Evolutionary conservation across 2,329 filamentous ascomycete genomes (phyloP), one percentile per base, ranked within the genome.

Genomic region (Cylindrodendrum hubeiense): DNA sequence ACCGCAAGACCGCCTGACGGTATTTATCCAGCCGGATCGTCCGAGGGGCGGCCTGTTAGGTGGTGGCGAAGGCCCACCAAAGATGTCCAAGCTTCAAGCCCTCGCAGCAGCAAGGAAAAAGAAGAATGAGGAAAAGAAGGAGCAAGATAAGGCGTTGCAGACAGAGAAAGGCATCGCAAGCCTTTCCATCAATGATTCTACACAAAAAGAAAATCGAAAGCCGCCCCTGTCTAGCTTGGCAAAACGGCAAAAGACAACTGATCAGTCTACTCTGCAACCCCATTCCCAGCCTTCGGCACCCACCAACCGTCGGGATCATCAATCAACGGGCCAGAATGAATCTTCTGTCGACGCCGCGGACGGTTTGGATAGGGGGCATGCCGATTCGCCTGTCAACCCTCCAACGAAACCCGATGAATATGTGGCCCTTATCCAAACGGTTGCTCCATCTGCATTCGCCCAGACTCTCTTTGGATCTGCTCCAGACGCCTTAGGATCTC

Each of bases 51-150:
- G 94, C 2, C 84, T 99, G 0, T 80, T 97, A 3, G 97, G 96
- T 30, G 97, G 96, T 34, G 86, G 89, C 2, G 86, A 88, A 51
- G 81, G 81, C 13, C 75, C 82, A n/a, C 86, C 88, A 3, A 96
- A 95, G 75, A 86, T 93, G 79, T 97, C 95, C 5, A 99, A 99
- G 75, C 84, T 99, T 49, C 95, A 97, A 73, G 94, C 94, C 51
- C 83, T 99, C 44, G 95, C 95, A 55, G 94, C 94, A 34, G 92
- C 93, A 58, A 87, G 94, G 28, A 95, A 94, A 77, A 95, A 93
- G 80, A 97, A 94, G 79, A 90, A 90, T 15, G 90, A 90, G 30
- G 90, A 91, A 41, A 90, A 87, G 71, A 82, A 78, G 53, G 78
- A 74, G 15, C 65, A 74, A 21, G 72, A 73, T 24, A 75, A 71